phyloP scores from a whole-genome alignment of 2,329 filamentous ascomycete genomes.

The Exophiala mesophila region DNA sequence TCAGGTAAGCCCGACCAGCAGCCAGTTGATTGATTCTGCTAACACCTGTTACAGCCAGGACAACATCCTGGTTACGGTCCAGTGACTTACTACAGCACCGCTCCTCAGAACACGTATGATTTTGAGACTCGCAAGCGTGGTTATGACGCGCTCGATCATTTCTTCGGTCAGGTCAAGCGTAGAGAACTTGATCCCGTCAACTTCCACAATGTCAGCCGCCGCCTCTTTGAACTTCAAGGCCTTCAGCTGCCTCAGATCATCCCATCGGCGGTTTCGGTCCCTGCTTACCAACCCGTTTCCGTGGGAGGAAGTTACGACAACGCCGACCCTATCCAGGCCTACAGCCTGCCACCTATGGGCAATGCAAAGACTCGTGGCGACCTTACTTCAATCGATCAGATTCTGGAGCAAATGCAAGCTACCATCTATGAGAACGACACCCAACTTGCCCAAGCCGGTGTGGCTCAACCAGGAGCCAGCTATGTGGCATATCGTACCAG shows the following conservation, averaged over 20 bases:
- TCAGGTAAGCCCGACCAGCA: no score
- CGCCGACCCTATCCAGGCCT: conserved; percentile 63
- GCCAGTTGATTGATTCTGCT: no score
- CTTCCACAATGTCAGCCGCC: conserved; percentile 88
- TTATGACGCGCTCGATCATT: conserved; percentile 86
- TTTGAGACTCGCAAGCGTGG: conserved; percentile 75
- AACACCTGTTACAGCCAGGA: conserved; percentile 50
- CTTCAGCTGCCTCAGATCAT: conserved; percentile 59
- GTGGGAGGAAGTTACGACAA: conserved; percentile 49
- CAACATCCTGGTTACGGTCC: conserved; percentile 58
- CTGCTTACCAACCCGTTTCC: conserved; percentile 50
- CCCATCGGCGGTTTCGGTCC: conserved; percentile 39
- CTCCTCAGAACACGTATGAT: conserved; percentile 63
- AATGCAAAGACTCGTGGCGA: conserved; percentile 92
- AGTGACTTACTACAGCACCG: conserved; percentile 71
- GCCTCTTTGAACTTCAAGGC: conserved; percentile 74
- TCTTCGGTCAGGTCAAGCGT: conserved; percentile 89
- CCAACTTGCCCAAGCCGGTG: conserved; percentile 70
- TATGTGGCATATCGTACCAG: conserved; percentile 53
- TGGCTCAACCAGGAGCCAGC: conserved; percentile 69
- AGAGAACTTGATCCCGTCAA: conserved; percentile 81
- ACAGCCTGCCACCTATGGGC: conserved; percentile 80
- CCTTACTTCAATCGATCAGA: conserved; percentile 85
- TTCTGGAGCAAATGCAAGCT: conserved; percentile 91
- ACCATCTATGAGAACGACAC: conserved; percentile 92